Evolutionary conservation across 768 basidiomycete genomes (phyloP).

Genomic region (Artomyces pyxidatus): DNA sequence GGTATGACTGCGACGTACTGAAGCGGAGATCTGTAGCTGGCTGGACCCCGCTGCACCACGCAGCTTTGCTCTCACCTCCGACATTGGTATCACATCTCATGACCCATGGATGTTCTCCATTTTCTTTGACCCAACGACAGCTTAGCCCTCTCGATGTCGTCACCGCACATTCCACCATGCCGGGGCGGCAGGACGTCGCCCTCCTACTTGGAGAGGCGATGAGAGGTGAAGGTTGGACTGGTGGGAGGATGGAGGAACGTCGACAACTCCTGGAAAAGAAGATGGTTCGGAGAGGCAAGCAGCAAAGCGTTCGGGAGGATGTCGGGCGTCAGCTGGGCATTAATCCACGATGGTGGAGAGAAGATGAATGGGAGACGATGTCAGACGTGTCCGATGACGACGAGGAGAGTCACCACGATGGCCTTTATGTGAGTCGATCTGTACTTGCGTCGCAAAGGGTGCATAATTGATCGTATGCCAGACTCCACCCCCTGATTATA

Average conservation of each 20-base stretch:
- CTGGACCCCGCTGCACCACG: conserved; percentile 94
- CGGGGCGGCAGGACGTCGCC: conserved; percentile 79
- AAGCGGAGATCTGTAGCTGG: conserved; percentile 63
- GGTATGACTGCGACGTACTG: no score
- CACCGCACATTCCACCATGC: conserved; percentile 71
- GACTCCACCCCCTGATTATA: conserved; percentile 70
- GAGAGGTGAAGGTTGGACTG: conserved; percentile 78
- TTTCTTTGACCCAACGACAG: conserved; percentile 66
- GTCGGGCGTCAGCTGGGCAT: conserved; percentile 52
- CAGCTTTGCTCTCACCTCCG: conserved; percentile 80
- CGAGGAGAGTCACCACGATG: conserved; percentile 40
- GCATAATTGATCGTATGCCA: conserved; percentile 21
- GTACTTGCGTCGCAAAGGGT: background rate
- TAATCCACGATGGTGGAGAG: conserved; percentile 58
- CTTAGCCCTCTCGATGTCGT: conserved; percentile 87
- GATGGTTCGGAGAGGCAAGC: conserved; percentile 43
- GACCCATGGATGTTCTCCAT: conserved; percentile 84
- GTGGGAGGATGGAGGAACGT: conserved; percentile 65
- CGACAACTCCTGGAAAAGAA: conserved; percentile 53
- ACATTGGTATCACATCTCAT: conserved; percentile 89
- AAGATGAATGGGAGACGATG: conserved; percentile 27
- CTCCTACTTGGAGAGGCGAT: conserved; percentile 85
- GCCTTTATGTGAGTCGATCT: conserved; percentile 33
- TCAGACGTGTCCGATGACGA: conserved; percentile 31
- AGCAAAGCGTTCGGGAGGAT: conserved; percentile 47